phyloP scores from a whole-genome alignment of 2,329 filamentous ascomycete genomes.

The Neonectria magnoliae region DNA sequence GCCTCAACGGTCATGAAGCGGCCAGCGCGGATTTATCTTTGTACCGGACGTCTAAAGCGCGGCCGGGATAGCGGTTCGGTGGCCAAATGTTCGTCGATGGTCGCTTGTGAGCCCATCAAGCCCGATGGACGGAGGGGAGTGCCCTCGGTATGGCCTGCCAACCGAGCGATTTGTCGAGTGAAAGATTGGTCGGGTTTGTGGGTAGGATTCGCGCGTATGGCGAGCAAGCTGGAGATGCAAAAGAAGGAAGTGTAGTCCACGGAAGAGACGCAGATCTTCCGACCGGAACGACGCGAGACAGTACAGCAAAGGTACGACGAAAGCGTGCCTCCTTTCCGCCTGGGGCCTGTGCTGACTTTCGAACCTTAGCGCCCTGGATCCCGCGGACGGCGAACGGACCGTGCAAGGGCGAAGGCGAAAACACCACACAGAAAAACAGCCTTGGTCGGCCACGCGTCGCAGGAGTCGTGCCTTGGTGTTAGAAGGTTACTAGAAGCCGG shows the following conservation, averaged over 20 bases:
- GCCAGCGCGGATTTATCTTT: constrained; percentile 4
- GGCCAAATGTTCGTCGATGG: constrained; percentile 3
- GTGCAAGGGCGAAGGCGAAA: not conserved
- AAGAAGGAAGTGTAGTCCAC: not conserved
- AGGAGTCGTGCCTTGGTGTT: not conserved
- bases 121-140: constrained; percentile 13
- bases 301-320: not conserved
- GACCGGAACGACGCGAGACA: not conserved
- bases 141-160: constrained; percentile 19
- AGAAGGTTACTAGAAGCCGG: not conserved
- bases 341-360: not conserved
- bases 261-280: not conserved
- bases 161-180: constrained; percentile 10
- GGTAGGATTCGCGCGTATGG: not conserved
- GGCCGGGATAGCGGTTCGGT: not conserved
- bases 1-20: constrained; percentile 7
- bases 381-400: not conserved
- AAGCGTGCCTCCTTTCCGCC: not conserved
- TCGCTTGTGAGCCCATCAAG: constrained; percentile 22
- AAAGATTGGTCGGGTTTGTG: not conserved
- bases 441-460: not conserved
- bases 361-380: not conserved
- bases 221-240: not conserved
- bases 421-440: not conserved
- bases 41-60: not conserved